These are phyloP conservation scores for Barnettozyma sp. DNA, from an alignment of 805 yeast genomes.

Conservation along the genomic window DNA sequence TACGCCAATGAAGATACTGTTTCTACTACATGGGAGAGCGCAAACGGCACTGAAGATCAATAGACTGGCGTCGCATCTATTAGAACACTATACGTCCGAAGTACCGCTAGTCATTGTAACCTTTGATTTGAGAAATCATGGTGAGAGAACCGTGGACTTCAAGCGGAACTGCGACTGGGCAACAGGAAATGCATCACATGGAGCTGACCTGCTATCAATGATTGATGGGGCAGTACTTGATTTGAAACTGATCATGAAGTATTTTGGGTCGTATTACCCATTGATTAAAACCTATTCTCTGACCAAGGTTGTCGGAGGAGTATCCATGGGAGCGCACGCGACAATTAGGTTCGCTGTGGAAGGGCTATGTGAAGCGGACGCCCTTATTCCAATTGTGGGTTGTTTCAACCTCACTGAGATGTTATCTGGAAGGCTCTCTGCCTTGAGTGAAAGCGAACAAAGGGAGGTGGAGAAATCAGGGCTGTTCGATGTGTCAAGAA, in stretches of 20 bases:
- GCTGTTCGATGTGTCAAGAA: slow-evolving; percentile 11
- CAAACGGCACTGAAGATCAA: slow-evolving; percentile 3
- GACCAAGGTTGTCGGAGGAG: slow-evolving; percentile 14
- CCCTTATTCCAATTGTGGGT: slow-evolving; percentile 21
- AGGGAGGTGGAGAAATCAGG: not conserved
- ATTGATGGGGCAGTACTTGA: slow-evolving; percentile 19
- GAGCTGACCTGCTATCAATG: slow-evolving; percentile 15
- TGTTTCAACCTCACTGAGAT: slow-evolving; percentile 18
- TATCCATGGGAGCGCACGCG: slow-evolving; percentile 23
- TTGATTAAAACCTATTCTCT: slow-evolving; percentile 3
- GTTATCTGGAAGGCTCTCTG: slow-evolving; percentile 11
- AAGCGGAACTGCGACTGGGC: slow-evolving; percentile 12
- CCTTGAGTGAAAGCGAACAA: not conserved
- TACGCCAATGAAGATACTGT: not conserved
- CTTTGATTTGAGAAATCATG: slow-evolving; percentile 23
- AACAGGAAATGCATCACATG: slow-evolving; percentile 17
- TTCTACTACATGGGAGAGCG: slow-evolving; percentile 5
- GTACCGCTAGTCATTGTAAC: slow-evolving; percentile 12
- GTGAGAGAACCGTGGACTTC: slow-evolving; percentile 10
- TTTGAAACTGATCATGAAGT: slow-evolving; percentile 16
- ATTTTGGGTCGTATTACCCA: slow-evolving; percentile 13
- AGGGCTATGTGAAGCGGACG: slow-evolving; percentile 13
- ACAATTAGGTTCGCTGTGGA: slow-evolving; percentile 16
- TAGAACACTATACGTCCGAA: not conserved
- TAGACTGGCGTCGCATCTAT: not conserved